These are phyloP conservation scores for Pterulicium gracile DNA, from an alignment of 1,284 basidiomycete genomes.

Conservation along the genomic window DNA sequence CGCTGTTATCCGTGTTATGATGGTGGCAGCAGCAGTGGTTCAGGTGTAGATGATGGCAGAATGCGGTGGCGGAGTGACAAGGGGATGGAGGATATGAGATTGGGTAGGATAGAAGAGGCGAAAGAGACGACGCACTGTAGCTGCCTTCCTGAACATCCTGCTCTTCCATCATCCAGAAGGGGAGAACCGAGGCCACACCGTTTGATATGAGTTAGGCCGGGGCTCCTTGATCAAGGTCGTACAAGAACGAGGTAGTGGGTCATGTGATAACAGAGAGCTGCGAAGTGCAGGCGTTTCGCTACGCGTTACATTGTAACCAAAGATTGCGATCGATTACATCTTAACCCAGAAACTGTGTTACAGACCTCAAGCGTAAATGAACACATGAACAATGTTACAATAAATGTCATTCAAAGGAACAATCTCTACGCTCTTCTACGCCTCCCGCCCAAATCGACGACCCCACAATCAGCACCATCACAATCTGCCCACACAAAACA, in stretches of 20 bases:
- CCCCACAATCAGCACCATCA: conserved; percentile 72
- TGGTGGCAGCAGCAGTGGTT: not conserved
- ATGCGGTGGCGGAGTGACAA: too few relatives aligned
- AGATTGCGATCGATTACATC: not conserved
- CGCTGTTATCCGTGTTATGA: conserved; percentile 29
- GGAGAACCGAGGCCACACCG: not conserved
- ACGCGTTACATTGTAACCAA: not conserved
- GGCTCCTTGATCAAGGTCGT: not conserved
- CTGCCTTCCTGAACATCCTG: conserved; percentile 54
- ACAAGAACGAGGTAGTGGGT: not conserved
- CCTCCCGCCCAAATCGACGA: conserved; percentile 49
- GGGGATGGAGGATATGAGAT: too few relatives aligned
- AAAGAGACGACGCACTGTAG: conserved; percentile 42
- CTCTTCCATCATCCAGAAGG: conserved; percentile 61
- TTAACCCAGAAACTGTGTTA: not conserved
- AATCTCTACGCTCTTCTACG: conserved; percentile 29
- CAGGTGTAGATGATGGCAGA: too few relatives aligned
- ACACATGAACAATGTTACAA: conserved; percentile 3
- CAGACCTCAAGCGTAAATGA: not conserved
- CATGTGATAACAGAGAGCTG: not conserved
- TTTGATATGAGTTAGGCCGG: not conserved
- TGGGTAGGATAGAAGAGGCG: not conserved
- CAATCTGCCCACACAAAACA: conserved; percentile 58
- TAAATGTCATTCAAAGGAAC: conserved; percentile 22
- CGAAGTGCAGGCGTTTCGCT: not conserved